Evolutionary conservation across 2,329 filamentous ascomycete genomes (phyloP).

Genomic region (Fusarium poae): DNA sequence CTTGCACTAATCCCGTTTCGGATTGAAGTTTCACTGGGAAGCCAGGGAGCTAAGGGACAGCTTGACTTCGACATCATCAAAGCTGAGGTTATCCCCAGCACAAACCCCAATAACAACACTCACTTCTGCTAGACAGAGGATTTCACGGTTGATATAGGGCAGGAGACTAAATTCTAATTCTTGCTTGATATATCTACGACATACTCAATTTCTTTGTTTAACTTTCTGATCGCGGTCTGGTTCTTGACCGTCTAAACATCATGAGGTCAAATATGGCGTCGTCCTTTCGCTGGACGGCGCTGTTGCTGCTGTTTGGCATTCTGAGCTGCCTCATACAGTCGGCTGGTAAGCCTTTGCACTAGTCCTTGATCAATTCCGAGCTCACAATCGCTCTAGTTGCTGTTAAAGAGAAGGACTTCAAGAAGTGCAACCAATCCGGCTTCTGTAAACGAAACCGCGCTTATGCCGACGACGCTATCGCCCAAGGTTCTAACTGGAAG

Average conservation of each 20-base stretch:
- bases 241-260: constrained; percentile 45
- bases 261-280: constrained; percentile 66
- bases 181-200: constrained; percentile 7
- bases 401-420: constrained; percentile 98
- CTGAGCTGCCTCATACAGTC: constrained; percentile 72
- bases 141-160: constrained; percentile 13
- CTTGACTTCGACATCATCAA: constrained; percentile 49
- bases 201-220: constrained; percentile 14
- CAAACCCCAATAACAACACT: constrained; percentile 23
- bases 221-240: constrained; percentile 18
- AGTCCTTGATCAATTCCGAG: not conserved
- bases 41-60: constrained; percentile 45
- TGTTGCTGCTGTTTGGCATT: constrained; percentile 70
- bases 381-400: constrained; percentile 65
- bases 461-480: constrained; percentile 82
- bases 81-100: constrained; percentile 43
- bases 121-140: constrained; percentile 17
- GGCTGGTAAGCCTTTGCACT: constrained; percentile 65
- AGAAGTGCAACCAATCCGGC: constrained; percentile 93
- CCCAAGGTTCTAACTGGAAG: constrained; percentile 75
- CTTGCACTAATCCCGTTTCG: constrained; percentile 43
- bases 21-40: constrained; percentile 40
- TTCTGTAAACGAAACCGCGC: constrained; percentile 97
- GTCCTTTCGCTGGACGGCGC: constrained; percentile 74
- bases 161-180: constrained; percentile 18